These are phyloP conservation scores for Colletotrichum euphorbiae DNA, from an alignment of 2,329 filamentous ascomycete genomes.

Conservation along the genomic window DNA sequence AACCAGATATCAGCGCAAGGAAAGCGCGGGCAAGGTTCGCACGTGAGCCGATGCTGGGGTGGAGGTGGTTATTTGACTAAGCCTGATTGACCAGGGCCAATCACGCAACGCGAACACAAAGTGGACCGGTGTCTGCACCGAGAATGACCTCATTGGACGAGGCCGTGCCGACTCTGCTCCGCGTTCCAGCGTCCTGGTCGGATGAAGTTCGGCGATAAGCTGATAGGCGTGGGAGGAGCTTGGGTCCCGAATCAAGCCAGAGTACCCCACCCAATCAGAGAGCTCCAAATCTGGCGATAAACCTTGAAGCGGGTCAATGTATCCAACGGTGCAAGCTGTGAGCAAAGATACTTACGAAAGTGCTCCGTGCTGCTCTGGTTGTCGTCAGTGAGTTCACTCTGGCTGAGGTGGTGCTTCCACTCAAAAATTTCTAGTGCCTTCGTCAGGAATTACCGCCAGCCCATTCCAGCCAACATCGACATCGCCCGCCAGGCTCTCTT, in stretches of 20 bases:
- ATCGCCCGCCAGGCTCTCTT: slow-evolving; percentile 13
- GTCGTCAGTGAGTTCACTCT: not conserved
- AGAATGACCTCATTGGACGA: slow-evolving; percentile 30
- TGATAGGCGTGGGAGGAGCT: slow-evolving; percentile 5
- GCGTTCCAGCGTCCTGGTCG: not conserved
- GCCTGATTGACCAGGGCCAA: not conserved
- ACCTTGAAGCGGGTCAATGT: not conserved
- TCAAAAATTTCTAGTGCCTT: slow-evolving; percentile 39
- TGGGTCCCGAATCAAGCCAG: not conserved
- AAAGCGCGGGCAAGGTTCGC: slow-evolving; percentile 32
- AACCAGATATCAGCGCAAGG: not conserved
- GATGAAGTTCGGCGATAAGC: slow-evolving; percentile 28
- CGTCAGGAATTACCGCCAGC: slow-evolving; percentile 32
- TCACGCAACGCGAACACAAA: not conserved
- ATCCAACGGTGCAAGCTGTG: not conserved
- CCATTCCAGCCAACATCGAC: slow-evolving; percentile 26
- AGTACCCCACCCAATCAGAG: slow-evolving; percentile 27
- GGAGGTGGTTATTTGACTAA: slow-evolving; percentile 10
- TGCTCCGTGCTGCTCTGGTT: slow-evolving; percentile 3
- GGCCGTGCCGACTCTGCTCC: not conserved
- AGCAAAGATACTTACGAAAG: not conserved
- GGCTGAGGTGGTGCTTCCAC: slow-evolving; percentile 26
- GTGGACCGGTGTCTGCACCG: not conserved
- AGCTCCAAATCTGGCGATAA: slow-evolving; percentile 7
- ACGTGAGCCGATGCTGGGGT: slow-evolving; percentile 33